Conservation (phyloP, 352 stramenopile species). For the Pseudoperonospora humuli region DNA sequence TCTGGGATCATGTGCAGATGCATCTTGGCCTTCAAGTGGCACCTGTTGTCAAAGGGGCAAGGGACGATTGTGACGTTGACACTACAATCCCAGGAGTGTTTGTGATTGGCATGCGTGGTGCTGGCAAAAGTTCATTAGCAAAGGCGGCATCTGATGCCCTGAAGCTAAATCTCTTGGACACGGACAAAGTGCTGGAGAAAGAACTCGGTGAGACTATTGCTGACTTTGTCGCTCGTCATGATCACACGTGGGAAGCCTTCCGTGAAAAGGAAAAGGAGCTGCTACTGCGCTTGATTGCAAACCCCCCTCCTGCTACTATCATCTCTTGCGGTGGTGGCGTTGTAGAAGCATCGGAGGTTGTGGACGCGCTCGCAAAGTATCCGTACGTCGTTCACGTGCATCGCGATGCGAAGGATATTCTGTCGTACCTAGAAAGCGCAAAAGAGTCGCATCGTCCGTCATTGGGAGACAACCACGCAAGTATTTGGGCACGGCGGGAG, state of each 20-base stretch:
- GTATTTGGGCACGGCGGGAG: conserved; percentile 48
- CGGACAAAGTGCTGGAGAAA: conserved; percentile 64
- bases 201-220: conserved; percentile 58
- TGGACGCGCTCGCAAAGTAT: conserved; percentile 52
- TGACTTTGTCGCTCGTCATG: conserved; percentile 55
- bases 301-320: conserved; percentile 53
- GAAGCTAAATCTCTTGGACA: conserved; percentile 61
- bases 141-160: conserved; percentile 39
- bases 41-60: conserved; percentile 31
- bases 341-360: conserved; percentile 62
- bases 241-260: conserved; percentile 70
- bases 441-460: conserved; percentile 46
- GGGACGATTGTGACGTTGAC: conserved; percentile 3
- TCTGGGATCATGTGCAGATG: conserved; percentile 84
- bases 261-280: conserved; percentile 52
- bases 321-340: conserved; percentile 82
- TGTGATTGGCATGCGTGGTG: conserved; percentile 84
- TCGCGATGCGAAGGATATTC: conserved; percentile 62
- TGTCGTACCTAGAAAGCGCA: conserved; percentile 46
- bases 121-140: conserved; percentile 77
- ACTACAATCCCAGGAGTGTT: conserved; percentile 44
- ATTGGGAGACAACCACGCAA: conserved; percentile 47
- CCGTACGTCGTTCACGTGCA: conserved; percentile 66
- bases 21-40: conserved; percentile 51
- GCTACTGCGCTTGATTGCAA: conserved; percentile 49